Evolutionary conservation across 495 filamentous ascomycete genomes (phyloP).

Genomic region (Podospora fimiseda): DNA sequence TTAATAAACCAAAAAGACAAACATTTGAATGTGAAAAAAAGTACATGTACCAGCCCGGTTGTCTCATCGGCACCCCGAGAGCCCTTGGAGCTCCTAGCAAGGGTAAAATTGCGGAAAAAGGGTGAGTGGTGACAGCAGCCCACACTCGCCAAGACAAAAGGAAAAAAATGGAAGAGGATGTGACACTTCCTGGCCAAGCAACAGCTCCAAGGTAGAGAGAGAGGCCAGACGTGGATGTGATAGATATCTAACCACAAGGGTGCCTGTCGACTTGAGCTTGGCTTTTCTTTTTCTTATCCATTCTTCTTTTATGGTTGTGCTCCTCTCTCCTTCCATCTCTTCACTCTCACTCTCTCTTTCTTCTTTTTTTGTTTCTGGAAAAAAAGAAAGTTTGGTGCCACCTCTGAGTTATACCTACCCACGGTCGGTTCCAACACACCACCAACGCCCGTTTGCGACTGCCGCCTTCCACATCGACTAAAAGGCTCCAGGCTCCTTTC

Average conservation of each 20-base stretch:
- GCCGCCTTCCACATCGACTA: neutral
- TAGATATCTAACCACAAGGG: slow-evolving; percentile 5
- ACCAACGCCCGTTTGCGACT: neutral
- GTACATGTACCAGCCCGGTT: too few species aligned
- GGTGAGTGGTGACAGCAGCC: slow-evolving; percentile 14
- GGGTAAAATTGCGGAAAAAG: slow-evolving; percentile 1
- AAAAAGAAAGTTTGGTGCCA: neutral
- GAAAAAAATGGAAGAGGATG: slow-evolving; percentile 19
- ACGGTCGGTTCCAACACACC: too few species aligned
- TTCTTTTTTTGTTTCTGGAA: neutral
- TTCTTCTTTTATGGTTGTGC: neutral
- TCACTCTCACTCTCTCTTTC: neutral
- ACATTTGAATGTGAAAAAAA: too few species aligned
- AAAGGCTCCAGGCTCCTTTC: neutral
- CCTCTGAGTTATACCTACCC: too few species aligned
- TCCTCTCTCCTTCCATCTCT: neutral
- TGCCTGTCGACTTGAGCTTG: neutral
- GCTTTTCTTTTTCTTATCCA: neutral
- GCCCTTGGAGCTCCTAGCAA: neutral
- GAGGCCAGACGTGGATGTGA: neutral
- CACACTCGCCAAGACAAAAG: slow-evolving; percentile 19
- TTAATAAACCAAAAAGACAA: too few species aligned
- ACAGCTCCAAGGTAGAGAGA: neutral
- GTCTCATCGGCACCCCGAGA: neutral
- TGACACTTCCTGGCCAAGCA: slow-evolving; percentile 1